These are phyloP conservation scores for Dryadomyces quercivorus DNA, from an alignment of 2,329 filamentous ascomycete species.

Conservation along the genomic window DNA sequence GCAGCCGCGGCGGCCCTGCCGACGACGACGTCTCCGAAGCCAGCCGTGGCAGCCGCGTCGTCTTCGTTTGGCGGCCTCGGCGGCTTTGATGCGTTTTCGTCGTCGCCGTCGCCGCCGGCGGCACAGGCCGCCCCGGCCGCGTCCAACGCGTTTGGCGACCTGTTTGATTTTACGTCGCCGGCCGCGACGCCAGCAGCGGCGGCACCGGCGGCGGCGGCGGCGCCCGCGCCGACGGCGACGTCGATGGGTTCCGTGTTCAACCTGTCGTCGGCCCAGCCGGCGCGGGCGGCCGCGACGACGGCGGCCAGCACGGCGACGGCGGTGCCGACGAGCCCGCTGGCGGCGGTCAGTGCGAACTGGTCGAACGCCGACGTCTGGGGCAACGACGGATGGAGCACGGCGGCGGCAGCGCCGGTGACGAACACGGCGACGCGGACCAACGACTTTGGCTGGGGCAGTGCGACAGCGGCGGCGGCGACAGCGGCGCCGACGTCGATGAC, in stretches of 20 bases:
- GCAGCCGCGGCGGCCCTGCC: background rate
- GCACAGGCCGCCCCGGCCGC: conserved; percentile 21
- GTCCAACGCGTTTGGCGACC: conserved; percentile 56
- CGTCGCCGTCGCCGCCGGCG: conserved; percentile 18
- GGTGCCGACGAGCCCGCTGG: conserved; percentile 20
- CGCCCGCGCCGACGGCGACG: conserved; percentile 18
- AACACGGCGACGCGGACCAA: conserved; percentile 31
- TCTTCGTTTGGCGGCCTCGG: conserved; percentile 48
- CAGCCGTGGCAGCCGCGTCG: background rate
- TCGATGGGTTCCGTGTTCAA: conserved; percentile 72
- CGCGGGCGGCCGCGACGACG: conserved; percentile 28
- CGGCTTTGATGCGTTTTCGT: conserved; percentile 11
- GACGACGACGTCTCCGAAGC: conserved; percentile 1
- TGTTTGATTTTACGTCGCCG: conserved; percentile 63
- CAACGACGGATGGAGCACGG: conserved; percentile 67
- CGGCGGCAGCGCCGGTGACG: conserved; percentile 13
- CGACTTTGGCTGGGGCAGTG: conserved; percentile 50
- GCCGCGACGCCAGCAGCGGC: conserved; percentile 32
- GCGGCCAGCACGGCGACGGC: conserved; percentile 29
- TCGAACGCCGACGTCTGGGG: conserved; percentile 68
- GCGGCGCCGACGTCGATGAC: background rate
- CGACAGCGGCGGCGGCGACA: conserved; percentile 7
- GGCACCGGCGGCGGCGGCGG: conserved; percentile 21
- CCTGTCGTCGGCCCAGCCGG: conserved; percentile 46
- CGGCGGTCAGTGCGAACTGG: conserved; percentile 23